These are phyloP conservation scores for Globomyces pollinis-pini DNA, from an alignment of 192 early-diverging fungal genomes.

Conservation along the genomic window DNA sequence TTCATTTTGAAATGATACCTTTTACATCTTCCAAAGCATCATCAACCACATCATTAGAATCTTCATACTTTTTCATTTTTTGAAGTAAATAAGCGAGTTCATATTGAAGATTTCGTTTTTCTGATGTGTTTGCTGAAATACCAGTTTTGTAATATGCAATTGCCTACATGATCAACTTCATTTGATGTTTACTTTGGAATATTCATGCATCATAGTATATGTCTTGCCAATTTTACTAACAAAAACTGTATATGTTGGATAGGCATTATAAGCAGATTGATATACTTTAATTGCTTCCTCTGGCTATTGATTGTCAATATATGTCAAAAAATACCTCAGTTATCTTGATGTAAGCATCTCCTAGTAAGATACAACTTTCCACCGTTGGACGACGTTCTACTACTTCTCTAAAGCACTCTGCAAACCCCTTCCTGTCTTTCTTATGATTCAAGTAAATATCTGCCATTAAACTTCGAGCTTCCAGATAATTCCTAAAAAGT, in stretches of 20 bases:
- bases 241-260: slow-evolving; percentile 19
- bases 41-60: slow-evolving; percentile 27
- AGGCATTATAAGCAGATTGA: slow-evolving; percentile 36
- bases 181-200: no score
- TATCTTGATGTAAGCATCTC: slow-evolving; percentile 50
- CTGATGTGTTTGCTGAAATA: slow-evolving; percentile 18
- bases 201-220: slow-evolving; percentile 41
- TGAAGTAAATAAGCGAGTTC: slow-evolving; percentile 38
- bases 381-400: slow-evolving; percentile 35
- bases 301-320: slow-evolving; percentile 15
- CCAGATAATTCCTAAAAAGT: slow-evolving; percentile 14
- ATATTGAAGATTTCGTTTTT: slow-evolving; percentile 18
- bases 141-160: slow-evolving; percentile 38
- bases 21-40: slow-evolving; percentile 25
- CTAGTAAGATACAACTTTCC: slow-evolving; percentile 41
- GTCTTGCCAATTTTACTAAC: slow-evolving; percentile 42
- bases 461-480: slow-evolving; percentile 36
- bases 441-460: slow-evolving; percentile 45
- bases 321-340: slow-evolving; percentile 31
- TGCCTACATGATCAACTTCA: no score
- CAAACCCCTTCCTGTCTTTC: slow-evolving; percentile 43
- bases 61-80: slow-evolving; percentile 31
- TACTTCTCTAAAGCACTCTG: slow-evolving; percentile 40
- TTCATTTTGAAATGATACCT: no score
- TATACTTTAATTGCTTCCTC: slow-evolving; percentile 48